phyloP scores from a whole-genome alignment of 2,329 filamentous ascomycete species.

The Helicocarpus griseus region DNA sequence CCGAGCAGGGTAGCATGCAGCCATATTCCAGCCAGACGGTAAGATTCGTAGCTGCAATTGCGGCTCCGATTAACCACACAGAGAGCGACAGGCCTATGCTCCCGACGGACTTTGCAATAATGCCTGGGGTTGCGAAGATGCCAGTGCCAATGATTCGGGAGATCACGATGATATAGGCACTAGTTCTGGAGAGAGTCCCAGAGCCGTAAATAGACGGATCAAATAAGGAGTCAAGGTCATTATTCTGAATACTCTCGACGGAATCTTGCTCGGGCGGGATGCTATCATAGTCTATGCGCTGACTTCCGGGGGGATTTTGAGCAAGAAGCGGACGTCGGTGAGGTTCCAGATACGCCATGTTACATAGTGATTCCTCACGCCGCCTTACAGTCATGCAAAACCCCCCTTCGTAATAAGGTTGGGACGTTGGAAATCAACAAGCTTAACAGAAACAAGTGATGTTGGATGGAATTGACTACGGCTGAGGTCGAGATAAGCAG shows the following conservation, averaged over 20 bases:
- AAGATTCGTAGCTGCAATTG: slow-evolving; percentile 52
- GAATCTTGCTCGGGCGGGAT: background rate
- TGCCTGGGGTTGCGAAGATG: slow-evolving; percentile 62
- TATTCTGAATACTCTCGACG: background rate
- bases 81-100: slow-evolving; percentile 54
- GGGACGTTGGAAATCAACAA: too few species aligned
- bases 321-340: background rate
- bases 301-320: background rate
- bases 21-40: slow-evolving; percentile 58
- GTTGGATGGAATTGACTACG: too few species aligned
- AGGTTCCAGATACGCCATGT: background rate
- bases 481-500: too few species aligned
- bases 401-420: too few species aligned
- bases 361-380: too few species aligned
- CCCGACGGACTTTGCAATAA: slow-evolving; percentile 56
- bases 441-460: too few species aligned
- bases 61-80: slow-evolving; percentile 54
- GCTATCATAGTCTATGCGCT: background rate
- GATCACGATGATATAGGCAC: slow-evolving; percentile 3
- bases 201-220: background rate
- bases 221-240: background rate
- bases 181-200: background rate
- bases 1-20: slow-evolving; percentile 59
- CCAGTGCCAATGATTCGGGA: slow-evolving; percentile 56
- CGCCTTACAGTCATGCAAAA: too few species aligned